phyloP scores from a whole-genome alignment of 441 rosid species.

The Metrosideros polymorpha region DNA sequence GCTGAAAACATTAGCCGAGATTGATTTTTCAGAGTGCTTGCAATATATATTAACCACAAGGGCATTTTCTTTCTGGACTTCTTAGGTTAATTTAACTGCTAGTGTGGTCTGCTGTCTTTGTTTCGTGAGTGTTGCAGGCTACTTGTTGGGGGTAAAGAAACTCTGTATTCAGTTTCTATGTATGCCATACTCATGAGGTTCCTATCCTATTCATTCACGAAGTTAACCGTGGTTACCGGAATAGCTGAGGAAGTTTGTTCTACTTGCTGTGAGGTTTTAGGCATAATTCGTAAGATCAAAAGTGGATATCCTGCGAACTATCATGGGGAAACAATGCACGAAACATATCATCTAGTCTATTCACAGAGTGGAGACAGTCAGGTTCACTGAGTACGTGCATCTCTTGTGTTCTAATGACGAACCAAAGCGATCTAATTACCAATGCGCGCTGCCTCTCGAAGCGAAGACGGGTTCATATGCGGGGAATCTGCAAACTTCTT shows the following conservation, averaged over 20 bases:
- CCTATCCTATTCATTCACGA: neutral
- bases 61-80: neutral
- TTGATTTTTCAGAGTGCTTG: neutral
- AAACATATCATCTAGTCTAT: no score
- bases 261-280: neutral
- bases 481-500: constrained; percentile 1
- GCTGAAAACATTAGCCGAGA: neutral
- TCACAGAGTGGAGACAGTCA: neutral
- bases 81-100: neutral
- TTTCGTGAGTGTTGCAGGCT: neutral
- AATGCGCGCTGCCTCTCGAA: neutral
- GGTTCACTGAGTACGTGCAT: neutral
- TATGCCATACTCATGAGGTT: neutral
- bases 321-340: neutral
- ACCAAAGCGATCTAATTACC: neutral
- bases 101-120: neutral
- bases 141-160: neutral
- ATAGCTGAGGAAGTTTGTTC: neutral
- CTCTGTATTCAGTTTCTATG: neutral
- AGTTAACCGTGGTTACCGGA: neutral
- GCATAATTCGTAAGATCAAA: neutral
- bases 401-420: neutral
- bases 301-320: neutral
- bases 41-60: neutral
- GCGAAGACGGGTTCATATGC: neutral